Conservation (phyloP, 805 yeast species). For the Saccharomycopsis sp. region DNA sequence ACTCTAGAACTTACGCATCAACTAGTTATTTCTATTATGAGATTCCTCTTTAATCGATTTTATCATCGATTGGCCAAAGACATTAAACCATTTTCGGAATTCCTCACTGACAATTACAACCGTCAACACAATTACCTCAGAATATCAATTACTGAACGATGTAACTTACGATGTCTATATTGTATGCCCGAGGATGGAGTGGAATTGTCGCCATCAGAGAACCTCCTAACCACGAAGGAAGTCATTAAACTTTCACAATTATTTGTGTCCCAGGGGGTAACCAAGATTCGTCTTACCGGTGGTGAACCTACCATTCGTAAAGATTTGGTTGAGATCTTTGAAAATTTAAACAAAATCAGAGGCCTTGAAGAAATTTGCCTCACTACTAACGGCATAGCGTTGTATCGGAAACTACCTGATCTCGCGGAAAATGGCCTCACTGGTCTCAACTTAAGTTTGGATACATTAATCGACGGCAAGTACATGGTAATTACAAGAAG, state of each 20-base stretch:
- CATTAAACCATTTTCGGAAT: slow-evolving; percentile 33
- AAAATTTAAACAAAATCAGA: slow-evolving; percentile 30
- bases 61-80: too few relatives aligned
- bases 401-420: slow-evolving; percentile 40
- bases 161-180: slow-evolving; percentile 41
- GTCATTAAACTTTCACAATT: slow-evolving; percentile 36
- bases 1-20: too few relatives aligned
- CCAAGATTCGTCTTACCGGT: slow-evolving; percentile 45
- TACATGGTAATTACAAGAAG: slow-evolving; percentile 42
- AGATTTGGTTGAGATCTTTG: slow-evolving; percentile 40
- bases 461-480: slow-evolving; percentile 46
- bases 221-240: slow-evolving; percentile 38
- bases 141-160: slow-evolving; percentile 45
- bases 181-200: slow-evolving; percentile 56
- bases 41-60: neutral
- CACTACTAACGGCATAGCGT: slow-evolving; percentile 46
- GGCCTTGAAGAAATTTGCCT: slow-evolving; percentile 39
- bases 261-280: slow-evolving; percentile 44
- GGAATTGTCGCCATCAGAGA: slow-evolving; percentile 36
- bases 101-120: slow-evolving; percentile 38
- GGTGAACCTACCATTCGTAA: slow-evolving; percentile 51
- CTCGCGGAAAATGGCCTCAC: slow-evolving; percentile 38
- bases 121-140: slow-evolving; percentile 44
- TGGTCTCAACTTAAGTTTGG: slow-evolving; percentile 41
- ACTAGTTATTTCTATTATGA: too few relatives aligned